These are phyloP conservation scores for Fomitopsis pinicola DNA, from an alignment of 1,284 basidiomycete species.

Conservation along the genomic window DNA sequence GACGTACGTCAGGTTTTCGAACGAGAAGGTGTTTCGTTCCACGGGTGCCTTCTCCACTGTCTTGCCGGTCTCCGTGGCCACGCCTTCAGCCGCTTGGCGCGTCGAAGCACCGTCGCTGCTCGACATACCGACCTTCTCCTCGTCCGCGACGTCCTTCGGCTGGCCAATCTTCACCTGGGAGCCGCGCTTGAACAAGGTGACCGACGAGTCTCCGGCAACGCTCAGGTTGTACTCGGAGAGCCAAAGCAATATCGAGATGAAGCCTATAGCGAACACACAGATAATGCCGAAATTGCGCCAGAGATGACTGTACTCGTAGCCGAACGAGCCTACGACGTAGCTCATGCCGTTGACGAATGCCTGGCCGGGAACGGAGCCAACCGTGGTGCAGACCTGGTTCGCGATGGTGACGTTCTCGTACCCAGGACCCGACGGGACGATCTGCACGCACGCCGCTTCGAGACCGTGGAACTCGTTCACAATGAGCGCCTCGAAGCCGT, in stretches of 20 bases:
- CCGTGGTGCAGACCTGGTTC: slow-evolving; percentile 60
- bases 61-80: slow-evolving; percentile 8
- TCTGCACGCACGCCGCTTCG: slow-evolving; percentile 33
- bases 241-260: slow-evolving; percentile 43
- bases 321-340: slow-evolving; percentile 58
- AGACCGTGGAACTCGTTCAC: slow-evolving; percentile 55
- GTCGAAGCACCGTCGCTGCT: background rate
- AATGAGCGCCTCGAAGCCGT: slow-evolving; percentile 49
- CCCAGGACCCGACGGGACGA: slow-evolving; percentile 44
- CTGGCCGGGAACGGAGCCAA: slow-evolving; percentile 48
- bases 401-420: slow-evolving; percentile 47
- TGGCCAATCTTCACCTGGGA: slow-evolving; percentile 17
- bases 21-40: slow-evolving; percentile 52
- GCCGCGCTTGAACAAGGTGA: slow-evolving; percentile 42
- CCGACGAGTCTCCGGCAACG: slow-evolving; percentile 26
- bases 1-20: slow-evolving; percentile 59
- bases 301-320: slow-evolving; percentile 55
- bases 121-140: slow-evolving; percentile 20
- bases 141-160: slow-evolving; percentile 16
- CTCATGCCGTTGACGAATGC: slow-evolving; percentile 42
- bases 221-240: slow-evolving; percentile 47
- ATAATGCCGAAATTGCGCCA: slow-evolving; percentile 68
- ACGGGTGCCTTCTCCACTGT: slow-evolving; percentile 19
- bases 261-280: slow-evolving; percentile 46
- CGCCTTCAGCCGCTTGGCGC: slow-evolving; percentile 1